phyloP scores from a whole-genome alignment of 495 filamentous ascomycete genomes.

The Xylaria cubensis region DNA sequence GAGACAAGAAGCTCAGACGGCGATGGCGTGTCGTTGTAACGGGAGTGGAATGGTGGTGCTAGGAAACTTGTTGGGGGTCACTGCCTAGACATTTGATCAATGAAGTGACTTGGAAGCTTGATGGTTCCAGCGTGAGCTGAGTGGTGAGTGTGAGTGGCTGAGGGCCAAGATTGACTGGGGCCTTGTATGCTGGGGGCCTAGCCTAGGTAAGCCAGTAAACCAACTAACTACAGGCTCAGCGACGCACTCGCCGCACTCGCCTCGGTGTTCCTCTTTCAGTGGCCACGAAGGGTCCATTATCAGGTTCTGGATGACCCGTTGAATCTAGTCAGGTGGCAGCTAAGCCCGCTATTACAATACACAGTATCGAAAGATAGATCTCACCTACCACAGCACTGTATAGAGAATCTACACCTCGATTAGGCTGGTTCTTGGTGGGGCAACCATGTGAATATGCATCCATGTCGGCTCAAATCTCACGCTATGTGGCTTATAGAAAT shows the following conservation, averaged over 20 bases:
- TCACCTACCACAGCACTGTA: not conserved
- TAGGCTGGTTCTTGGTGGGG: constrained; percentile 2
- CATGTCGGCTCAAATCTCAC: not conserved
- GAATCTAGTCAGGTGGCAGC: constrained; percentile 3
- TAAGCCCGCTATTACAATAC: not conserved
- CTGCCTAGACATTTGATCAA: constrained; percentile 29
- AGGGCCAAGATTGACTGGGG: constrained; percentile 14
- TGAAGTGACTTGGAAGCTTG: constrained; percentile 24
- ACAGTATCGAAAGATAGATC: not conserved
- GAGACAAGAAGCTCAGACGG: not conserved
- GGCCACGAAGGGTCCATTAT: not conserved
- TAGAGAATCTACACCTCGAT: not conserved
- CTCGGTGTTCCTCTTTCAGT: constrained; percentile 1
- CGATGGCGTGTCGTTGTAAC: constrained; percentile 22
- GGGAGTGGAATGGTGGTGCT: constrained; percentile 4
- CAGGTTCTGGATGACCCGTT: not conserved
- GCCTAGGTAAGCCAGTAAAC: not conserved
- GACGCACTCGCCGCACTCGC: too few species aligned
- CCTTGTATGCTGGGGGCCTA: constrained; percentile 3
- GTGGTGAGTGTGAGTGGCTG: constrained; percentile 24
- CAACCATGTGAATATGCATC: constrained; percentile 9
- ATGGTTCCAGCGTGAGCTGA: constrained; percentile 15
- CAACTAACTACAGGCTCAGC: too few species aligned
- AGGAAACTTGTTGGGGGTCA: constrained; percentile 16
- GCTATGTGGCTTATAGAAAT: constrained; percentile 18